Percentiles rank a stretch among this genome's conserved stretches.
phyloP scores from a whole-genome alignment of 2,329 filamentous ascomycete species.

The Hypoxylon sp. region DNA sequence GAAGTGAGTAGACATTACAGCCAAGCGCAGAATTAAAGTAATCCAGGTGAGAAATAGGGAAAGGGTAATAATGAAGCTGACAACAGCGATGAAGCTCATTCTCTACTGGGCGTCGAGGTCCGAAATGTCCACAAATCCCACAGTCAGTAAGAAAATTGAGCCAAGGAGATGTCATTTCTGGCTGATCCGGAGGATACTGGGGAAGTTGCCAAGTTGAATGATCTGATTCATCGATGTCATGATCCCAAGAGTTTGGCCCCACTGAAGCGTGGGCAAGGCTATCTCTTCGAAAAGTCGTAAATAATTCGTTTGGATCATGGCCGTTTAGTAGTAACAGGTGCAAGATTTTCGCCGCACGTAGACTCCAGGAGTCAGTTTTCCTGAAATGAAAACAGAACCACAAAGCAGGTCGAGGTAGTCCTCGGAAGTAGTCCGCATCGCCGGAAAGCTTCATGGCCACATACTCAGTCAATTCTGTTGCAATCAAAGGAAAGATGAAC shows the following conservation, averaged over 20 bases:
- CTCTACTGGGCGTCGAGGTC: conserved; percentile 14
- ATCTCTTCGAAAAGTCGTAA: background rate
- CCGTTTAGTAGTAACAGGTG: conserved; percentile 8
- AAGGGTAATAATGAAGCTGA: too few relatives aligned
- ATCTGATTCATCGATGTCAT: too few relatives aligned
- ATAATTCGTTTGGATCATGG: conserved; percentile 23
- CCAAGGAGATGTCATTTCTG: conserved; percentile 6
- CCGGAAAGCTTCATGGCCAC: conserved; percentile 15
- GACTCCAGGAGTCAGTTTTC: background rate
- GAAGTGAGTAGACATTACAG: background rate
- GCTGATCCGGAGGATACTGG: background rate
- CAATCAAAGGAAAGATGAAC: background rate
- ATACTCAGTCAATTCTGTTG: background rate
- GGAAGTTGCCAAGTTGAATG: too few relatives aligned
- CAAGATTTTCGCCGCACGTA: background rate
- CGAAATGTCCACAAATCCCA: conserved; percentile 11
- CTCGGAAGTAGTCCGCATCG: conserved; percentile 15
- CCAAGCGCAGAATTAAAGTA: conserved; percentile 8
- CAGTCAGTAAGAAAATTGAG: background rate
- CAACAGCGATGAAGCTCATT: conserved; percentile 3
- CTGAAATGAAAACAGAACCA: background rate
- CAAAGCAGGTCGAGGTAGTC: background rate
- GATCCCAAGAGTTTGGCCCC: background rate
- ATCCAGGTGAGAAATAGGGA: too few relatives aligned
- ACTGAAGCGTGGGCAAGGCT: too few relatives aligned